Conservation (phyloP, 106 monocot species). For the Dendrobium nobile region DNA sequence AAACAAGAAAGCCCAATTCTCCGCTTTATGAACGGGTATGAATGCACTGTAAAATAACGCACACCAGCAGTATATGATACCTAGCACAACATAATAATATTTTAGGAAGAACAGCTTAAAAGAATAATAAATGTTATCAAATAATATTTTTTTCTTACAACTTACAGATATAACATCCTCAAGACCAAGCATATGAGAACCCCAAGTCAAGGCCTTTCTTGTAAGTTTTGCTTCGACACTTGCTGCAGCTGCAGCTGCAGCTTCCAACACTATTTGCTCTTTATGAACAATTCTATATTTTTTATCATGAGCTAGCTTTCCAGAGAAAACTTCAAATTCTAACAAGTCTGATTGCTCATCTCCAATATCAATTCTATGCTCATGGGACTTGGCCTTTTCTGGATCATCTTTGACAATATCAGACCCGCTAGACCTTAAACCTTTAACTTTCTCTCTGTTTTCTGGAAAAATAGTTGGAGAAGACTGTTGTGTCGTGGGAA, state of each 20-base stretch:
- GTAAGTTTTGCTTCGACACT: conserved; percentile 73
- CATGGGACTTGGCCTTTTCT: conserved; percentile 44
- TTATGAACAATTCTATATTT: conserved; percentile 28
- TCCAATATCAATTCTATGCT: conserved; percentile 82
- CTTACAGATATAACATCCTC: conserved; percentile 97
- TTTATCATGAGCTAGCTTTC: conserved; percentile 70
- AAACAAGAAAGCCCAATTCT: conserved; percentile 41
- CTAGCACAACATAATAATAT: conserved; percentile 18
- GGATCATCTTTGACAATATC: conserved; percentile 32
- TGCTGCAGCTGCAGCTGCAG: conserved; percentile 24
- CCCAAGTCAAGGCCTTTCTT: conserved; percentile 81
- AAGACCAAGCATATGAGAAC: conserved; percentile 60
- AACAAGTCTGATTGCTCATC: conserved; percentile 87
- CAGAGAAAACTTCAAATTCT: conserved; percentile 77
- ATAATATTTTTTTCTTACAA: conserved; percentile 8
- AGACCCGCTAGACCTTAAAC: conserved; percentile 28
- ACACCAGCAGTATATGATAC: conserved; percentile 53
- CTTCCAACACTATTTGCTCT: conserved; percentile 23
- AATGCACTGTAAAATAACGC: conserved; percentile 55
- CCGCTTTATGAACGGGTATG: conserved; percentile 36
- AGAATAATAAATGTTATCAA: neutral
- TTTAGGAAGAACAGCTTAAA: neutral
- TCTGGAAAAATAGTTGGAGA: conserved; percentile 68
- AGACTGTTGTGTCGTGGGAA: conserved; percentile 34
- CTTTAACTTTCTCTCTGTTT: conserved; percentile 43